Evolutionary conservation across 768 basidiomycete genomes (phyloP).

Genomic region (Neoboletus subvelutipes): DNA sequence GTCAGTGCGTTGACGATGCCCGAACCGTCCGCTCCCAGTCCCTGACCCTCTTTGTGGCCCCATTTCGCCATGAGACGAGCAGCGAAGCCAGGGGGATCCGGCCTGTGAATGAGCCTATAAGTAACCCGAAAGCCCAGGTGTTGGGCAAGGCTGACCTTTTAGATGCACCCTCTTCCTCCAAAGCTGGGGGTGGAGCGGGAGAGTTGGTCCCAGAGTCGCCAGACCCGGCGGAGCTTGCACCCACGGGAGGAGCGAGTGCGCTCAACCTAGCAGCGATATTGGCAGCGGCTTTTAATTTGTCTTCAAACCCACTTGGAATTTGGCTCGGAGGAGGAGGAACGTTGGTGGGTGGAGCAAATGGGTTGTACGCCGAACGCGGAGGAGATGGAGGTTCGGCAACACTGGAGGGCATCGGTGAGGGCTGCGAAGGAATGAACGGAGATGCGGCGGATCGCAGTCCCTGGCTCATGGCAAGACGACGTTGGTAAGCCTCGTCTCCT

Average conservation of each 20-base stretch:
- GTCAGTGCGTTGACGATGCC: conserved; percentile 90
- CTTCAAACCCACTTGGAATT: conserved; percentile 50
- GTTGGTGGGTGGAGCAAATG: conserved; percentile 62
- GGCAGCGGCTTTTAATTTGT: conserved; percentile 72
- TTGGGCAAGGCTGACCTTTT: conserved; percentile 12
- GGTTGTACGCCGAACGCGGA: conserved; percentile 62
- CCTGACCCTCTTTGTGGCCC: conserved; percentile 94
- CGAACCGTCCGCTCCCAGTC: conserved; percentile 77
- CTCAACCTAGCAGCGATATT: conserved; percentile 77
- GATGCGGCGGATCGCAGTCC: conserved; percentile 31
- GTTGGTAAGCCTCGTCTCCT: conserved; percentile 69
- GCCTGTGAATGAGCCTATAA: conserved; percentile 27
- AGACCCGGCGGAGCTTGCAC: conserved; percentile 24
- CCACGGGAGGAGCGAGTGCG: conserved; percentile 45
- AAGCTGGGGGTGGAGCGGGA: conserved; percentile 29
- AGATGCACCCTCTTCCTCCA: conserved; percentile 30
- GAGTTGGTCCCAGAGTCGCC: conserved; percentile 25
- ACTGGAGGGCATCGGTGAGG: conserved; percentile 22
- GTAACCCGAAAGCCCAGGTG: not conserved
- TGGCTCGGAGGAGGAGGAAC: conserved; percentile 59
- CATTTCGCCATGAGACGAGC: conserved; percentile 92
- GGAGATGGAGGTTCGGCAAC: conserved; percentile 39
- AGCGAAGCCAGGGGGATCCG: conserved; percentile 75
- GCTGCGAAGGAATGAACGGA: conserved; percentile 27
- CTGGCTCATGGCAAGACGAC: conserved; percentile 58